Base-by-base conservation (phyloP, 176 grass and related monocot genomes). In the Ananas comosus region DNA sequence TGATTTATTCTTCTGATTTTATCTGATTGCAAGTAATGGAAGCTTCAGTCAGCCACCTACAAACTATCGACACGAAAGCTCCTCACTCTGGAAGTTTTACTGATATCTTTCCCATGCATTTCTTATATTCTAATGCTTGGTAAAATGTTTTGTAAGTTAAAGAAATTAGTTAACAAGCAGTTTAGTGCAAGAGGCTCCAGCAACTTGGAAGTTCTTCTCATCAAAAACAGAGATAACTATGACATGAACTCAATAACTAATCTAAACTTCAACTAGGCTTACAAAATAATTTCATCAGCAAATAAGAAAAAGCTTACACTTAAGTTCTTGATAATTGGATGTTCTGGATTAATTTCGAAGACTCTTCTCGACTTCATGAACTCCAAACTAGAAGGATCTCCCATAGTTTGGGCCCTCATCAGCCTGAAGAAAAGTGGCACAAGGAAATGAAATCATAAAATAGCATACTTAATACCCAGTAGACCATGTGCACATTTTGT, bases 291-390 rank as follows among this genome's bases (percentile, higher is more conserved):
- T 49, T 9, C 14, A 54, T 42, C 33, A 7, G 33, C 33, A 7
- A 42, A 42, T 42, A 65, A 12, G 7, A 53, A 23, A 49, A 77
- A 18, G 65, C 81, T 93, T 86, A 93, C 94, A 84, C 93, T 93
- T 72, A 99, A 78, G 12, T 79, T 23, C 80, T 83, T 88, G 64
- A 99, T 91, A 68, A 99, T 93, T 27, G 88, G 84, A 61, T 99
- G 94, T 21, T 85, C 87, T 77, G 94, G 90, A 77, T 99, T 99
- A 71, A 93, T 99, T 82, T 99, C 94, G 64, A 99, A 99, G 49
- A 99, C 94, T 83, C 86, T 99, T 75, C 94, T 91, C 12, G 89
- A 90, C 10, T 82, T 79, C 94, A 99, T 99, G 75, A 99, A 93
- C 70, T 99, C 94, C 64, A 93, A 72, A 64, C 87, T 83, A 27